Percentiles rank a stretch among this genome's conserved stretches.
Evolutionary conservation across 2,329 filamentous ascomycete genomes (phyloP).

Genomic region (Beauveria australis): DNA sequence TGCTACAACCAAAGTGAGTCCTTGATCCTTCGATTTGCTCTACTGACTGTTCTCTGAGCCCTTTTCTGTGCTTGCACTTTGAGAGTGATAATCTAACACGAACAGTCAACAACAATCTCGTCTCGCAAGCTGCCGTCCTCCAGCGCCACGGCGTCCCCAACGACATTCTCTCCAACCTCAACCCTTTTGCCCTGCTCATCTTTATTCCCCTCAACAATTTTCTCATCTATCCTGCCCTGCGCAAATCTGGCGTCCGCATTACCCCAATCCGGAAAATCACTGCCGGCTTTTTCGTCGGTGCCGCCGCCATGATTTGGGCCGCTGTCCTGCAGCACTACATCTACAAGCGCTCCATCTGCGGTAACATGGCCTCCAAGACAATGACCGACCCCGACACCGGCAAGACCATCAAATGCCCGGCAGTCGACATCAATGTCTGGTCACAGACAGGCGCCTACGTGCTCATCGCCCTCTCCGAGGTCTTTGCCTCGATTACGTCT

Average conservation of each 20-base stretch:
- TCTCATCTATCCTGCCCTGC: constrained; percentile 59
- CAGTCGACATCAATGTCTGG: constrained; percentile 55
- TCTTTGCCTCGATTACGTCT: constrained; percentile 44
- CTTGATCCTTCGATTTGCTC: constrained; percentile 10
- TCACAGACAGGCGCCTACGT: constrained; percentile 43
- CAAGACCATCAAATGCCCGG: constrained; percentile 29
- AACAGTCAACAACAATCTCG: constrained; percentile 48
- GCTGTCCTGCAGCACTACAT: constrained; percentile 50
- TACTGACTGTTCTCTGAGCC: background rate
- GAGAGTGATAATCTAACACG: constrained; percentile 8
- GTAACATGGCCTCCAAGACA: constrained; percentile 28
- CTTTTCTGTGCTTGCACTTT: background rate
- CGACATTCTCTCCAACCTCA: constrained; percentile 66
- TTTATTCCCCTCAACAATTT: constrained; percentile 64
- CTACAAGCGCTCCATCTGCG: constrained; percentile 56
- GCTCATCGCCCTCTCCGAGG: constrained; percentile 40
- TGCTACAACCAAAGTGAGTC: constrained; percentile 36
- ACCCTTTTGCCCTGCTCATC: constrained; percentile 66
- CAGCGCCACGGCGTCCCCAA: constrained; percentile 63
- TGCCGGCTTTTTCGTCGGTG: constrained; percentile 57
- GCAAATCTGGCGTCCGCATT: constrained; percentile 56
- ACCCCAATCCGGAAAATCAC: constrained; percentile 71
- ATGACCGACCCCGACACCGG: constrained; percentile 24
- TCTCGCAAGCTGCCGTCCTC: constrained; percentile 59
- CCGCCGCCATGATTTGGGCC: constrained; percentile 50